phyloP scores from a whole-genome alignment of 768 basidiomycete genomes.

The Terana coerulea region DNA sequence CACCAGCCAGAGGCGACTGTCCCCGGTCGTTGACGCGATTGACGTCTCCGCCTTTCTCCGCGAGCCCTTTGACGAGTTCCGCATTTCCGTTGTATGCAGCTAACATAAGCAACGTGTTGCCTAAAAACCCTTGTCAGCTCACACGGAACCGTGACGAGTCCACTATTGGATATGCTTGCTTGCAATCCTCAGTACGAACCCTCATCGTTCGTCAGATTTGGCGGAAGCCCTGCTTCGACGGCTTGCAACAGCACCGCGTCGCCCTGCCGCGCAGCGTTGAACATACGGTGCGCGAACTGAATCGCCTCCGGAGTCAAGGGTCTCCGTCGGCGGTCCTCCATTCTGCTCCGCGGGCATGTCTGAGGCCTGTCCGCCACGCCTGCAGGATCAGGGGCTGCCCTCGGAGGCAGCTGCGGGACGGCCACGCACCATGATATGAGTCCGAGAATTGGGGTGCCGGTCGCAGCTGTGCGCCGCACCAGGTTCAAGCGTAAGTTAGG shows the following conservation, averaged over 20 bases:
- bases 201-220: constrained; percentile 70
- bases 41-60: constrained; percentile 58
- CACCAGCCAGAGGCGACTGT: constrained; percentile 74
- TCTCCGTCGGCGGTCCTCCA: background rate
- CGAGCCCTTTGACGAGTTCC: constrained; percentile 47
- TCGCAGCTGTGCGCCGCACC: no score
- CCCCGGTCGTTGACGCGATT: constrained; percentile 67
- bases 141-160: no score
- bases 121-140: no score
- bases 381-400: no score
- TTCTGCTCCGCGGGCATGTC: background rate
- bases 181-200: constrained; percentile 34
- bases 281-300: constrained; percentile 63
- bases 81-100: constrained; percentile 69
- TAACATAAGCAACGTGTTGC: constrained; percentile 79
- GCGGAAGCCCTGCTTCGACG: constrained; percentile 64
- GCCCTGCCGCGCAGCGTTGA: constrained; percentile 68
- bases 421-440: no score
- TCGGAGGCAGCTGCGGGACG: no score
- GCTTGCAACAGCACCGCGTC: constrained; percentile 49
- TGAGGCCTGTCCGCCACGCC: no score
- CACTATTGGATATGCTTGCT: background rate
- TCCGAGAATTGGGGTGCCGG: no score
- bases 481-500: no score
- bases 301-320: constrained; percentile 35